phyloP scores from a whole-genome alignment of 1,284 basidiomycete species.

The Trametes sp. region DNA sequence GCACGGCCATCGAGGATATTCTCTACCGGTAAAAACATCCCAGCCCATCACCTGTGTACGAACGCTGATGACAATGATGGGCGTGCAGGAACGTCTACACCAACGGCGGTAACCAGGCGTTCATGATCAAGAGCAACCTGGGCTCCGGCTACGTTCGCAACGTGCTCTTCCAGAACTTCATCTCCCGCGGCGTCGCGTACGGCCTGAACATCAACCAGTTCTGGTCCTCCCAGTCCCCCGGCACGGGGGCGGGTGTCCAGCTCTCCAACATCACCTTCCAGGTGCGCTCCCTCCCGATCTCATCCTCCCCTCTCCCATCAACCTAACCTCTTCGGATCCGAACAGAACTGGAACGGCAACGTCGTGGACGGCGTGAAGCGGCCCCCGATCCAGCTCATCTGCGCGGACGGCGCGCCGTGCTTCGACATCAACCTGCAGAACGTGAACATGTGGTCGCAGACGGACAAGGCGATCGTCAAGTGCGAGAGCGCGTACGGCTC shows the following conservation, averaged over 20 bases:
- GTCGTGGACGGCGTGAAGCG: slow-evolving; percentile 42
- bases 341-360: slow-evolving; percentile 45
- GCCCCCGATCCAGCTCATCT: slow-evolving; percentile 43
- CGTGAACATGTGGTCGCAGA: slow-evolving; percentile 45
- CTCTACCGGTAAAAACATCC: slow-evolving; percentile 33
- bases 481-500: slow-evolving; percentile 45
- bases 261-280: slow-evolving; percentile 43
- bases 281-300: slow-evolving; percentile 18
- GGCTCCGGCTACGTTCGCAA: slow-evolving; percentile 45
- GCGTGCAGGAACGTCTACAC: slow-evolving; percentile 40
- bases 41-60: no score
- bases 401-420: slow-evolving; percentile 45
- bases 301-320: not conserved
- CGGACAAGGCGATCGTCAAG: slow-evolving; percentile 40
- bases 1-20: slow-evolving; percentile 44
- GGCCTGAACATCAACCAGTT: slow-evolving; percentile 45
- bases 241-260: slow-evolving; percentile 39
- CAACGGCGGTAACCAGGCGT: slow-evolving; percentile 46
- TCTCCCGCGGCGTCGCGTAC: slow-evolving; percentile 43
- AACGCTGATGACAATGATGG: not conserved
- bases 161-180: slow-evolving; percentile 45
- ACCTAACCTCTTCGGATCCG: not conserved
- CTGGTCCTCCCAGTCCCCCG: slow-evolving; percentile 38
- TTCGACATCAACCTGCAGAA: slow-evolving; percentile 40
- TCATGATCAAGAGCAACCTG: slow-evolving; percentile 48